A percentile compares a stretch with the other conserved stretches of the same genome.
These are phyloP conservation scores for Aspergillus nanangensis DNA, from an alignment of 495 filamentous ascomycete species.

Conservation along the genomic window DNA sequence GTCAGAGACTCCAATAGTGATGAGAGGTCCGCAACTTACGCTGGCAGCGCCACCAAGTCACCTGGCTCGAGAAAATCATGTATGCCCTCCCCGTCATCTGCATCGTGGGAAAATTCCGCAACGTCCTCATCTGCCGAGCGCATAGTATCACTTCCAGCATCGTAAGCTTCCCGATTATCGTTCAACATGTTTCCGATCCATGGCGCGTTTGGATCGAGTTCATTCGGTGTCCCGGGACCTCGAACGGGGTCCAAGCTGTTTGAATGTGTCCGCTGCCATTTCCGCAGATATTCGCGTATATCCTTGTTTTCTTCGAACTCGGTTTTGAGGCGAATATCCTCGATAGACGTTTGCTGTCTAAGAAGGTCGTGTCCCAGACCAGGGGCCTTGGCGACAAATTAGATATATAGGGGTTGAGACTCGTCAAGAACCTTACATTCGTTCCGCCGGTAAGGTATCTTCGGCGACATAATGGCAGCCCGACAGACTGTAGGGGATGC, in stretches of 20 bases:
- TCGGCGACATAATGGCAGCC: not conserved
- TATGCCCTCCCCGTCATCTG: slow-evolving; percentile 34
- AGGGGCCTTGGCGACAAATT: not conserved
- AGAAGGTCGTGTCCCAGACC: slow-evolving; percentile 10
- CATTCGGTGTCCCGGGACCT: slow-evolving; percentile 15
- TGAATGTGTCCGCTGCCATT: slow-evolving; percentile 44
- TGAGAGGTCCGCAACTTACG: slow-evolving; percentile 28
- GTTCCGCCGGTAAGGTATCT: slow-evolving; percentile 4
- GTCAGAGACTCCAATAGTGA: not conserved
- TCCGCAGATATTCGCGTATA: slow-evolving; percentile 48
- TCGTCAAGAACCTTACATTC: not conserved
- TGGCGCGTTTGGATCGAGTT: slow-evolving; percentile 1
- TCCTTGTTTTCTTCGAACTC: slow-evolving; percentile 34
- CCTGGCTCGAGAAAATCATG: slow-evolving; percentile 54
- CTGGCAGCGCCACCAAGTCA: slow-evolving; percentile 63
- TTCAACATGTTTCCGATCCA: slow-evolving; percentile 37
- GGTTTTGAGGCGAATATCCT: slow-evolving; percentile 24
- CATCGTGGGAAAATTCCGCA: slow-evolving; percentile 24
- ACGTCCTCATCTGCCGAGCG: slow-evolving; percentile 26
- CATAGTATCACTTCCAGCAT: slow-evolving; percentile 21
- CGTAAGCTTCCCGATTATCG: slow-evolving; percentile 34
- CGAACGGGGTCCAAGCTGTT: slow-evolving; percentile 33
- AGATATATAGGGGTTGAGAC: not conserved
- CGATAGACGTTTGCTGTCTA: slow-evolving; percentile 8
- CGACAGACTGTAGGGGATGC: slow-evolving; percentile 1